A percentile compares a stretch with the other conserved stretches of the same genome.
Evolutionary conservation across 805 yeast species (phyloP).

Genomic region (Tetrapisispora fleetii): DNA sequence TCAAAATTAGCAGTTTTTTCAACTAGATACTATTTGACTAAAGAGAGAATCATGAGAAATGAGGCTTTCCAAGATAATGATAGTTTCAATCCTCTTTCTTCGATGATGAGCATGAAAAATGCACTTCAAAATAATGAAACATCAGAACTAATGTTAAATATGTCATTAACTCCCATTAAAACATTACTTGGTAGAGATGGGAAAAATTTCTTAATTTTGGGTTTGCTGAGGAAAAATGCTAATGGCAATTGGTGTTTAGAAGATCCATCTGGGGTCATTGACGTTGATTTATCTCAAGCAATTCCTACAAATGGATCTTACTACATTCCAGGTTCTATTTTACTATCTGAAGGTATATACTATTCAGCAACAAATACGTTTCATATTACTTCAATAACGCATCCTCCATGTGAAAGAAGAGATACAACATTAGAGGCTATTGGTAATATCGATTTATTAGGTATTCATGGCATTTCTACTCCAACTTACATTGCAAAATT

Average conservation of each 20-base stretch:
- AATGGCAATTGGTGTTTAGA: conserved; percentile 69
- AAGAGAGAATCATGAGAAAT: conserved; percentile 66
- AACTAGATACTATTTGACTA: conserved; percentile 50
- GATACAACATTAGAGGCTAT: conserved; percentile 54
- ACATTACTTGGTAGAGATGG: conserved; percentile 83
- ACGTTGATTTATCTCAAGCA: conserved; percentile 54
- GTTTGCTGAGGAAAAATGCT: conserved; percentile 53
- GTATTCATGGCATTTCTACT: conserved; percentile 30
- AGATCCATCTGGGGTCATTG: conserved; percentile 70
- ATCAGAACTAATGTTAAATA: conserved; percentile 2
- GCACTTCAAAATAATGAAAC: conserved; percentile 7
- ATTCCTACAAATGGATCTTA: conserved; percentile 55
- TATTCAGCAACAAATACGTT: conserved; percentile 57
- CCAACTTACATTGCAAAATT: conserved; percentile 40
- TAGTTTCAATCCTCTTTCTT: conserved; percentile 28
- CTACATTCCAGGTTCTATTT: conserved; percentile 64
- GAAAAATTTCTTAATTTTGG: conserved; percentile 63
- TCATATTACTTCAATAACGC: conserved; percentile 66
- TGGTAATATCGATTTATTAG: conserved; percentile 69
- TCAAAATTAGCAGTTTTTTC: conserved; percentile 35
- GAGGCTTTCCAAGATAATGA: conserved; percentile 50
- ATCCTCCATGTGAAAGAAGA: conserved; percentile 82
- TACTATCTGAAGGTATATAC: conserved; percentile 79
- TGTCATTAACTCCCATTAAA: conserved; percentile 59
- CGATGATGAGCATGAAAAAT: conserved; percentile 20